Conservation (phyloP, 1,284 basidiomycete genomes). For the Cryptococcus jaspeensis region DNA sequence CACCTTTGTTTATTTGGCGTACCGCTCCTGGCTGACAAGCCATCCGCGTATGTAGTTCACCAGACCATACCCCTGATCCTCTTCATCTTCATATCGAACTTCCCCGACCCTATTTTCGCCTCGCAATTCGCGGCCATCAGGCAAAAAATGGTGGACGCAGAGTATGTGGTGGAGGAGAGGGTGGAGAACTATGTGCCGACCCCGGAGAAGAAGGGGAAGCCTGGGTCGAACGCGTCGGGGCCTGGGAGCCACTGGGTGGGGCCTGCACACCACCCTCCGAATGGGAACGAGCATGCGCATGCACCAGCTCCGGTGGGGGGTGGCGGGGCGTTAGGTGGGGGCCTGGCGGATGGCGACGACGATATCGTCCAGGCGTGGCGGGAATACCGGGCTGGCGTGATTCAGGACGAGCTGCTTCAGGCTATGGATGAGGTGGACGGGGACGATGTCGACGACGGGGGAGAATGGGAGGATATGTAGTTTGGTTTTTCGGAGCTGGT, state of each 20-base stretch:
- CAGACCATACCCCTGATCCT: too few species aligned
- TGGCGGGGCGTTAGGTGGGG: not conserved
- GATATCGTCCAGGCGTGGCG: too few species aligned
- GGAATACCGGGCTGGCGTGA: too few species aligned
- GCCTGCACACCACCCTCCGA: not conserved
- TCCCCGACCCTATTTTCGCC: not conserved
- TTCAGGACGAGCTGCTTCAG: not conserved
- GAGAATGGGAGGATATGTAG: conserved; percentile 9
- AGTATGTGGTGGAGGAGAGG: conserved; percentile 46
- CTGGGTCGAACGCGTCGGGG: too few species aligned
- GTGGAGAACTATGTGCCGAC: conserved; percentile 46
- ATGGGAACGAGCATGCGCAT: too few species aligned
- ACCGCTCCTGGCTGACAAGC: not conserved
- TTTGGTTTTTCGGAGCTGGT: not conserved
- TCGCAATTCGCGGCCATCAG: conserved; percentile 9
- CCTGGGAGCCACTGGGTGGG: too few species aligned
- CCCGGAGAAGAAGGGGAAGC: not conserved
- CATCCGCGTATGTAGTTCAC: too few species aligned
- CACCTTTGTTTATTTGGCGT: not conserved
- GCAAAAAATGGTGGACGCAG: conserved; percentile 46
- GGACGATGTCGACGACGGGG: conserved; percentile 2
- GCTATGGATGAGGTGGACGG: conserved; percentile 5
- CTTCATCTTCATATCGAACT: conserved; percentile 5
- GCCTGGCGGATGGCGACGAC: too few species aligned
- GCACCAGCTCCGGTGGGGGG: too few species aligned